Evolutionary conservation across 495 filamentous ascomycete genomes (phyloP).

Genomic region (Aspergillus sclerotioniger): DNA sequence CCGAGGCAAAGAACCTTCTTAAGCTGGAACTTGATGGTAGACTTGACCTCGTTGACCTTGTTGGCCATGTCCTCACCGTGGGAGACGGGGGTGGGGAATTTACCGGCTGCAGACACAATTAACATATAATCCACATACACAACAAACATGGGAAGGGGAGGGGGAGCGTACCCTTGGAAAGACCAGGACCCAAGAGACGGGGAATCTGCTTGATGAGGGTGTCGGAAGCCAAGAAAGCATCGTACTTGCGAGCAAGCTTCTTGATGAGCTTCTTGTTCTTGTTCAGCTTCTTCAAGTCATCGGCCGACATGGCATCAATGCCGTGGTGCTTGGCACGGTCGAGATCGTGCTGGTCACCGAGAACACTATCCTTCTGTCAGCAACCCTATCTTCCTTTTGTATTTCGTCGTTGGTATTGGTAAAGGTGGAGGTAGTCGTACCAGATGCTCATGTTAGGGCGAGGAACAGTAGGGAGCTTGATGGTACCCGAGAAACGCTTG

Average conservation of each 20-base stretch:
- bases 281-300: slow-evolving; percentile 99
- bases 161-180: slow-evolving; percentile 81
- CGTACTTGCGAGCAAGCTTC: slow-evolving; percentile 99
- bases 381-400: neutral
- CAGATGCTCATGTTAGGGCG: slow-evolving; percentile 94
- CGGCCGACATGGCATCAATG: slow-evolving; percentile 93
- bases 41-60: slow-evolving; percentile 99
- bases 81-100: slow-evolving; percentile 98
- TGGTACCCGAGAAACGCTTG: slow-evolving; percentile 99
- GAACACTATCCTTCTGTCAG: slow-evolving; percentile 56
- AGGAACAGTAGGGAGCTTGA: slow-evolving; percentile 86
- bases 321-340: slow-evolving; percentile 98
- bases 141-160: neutral
- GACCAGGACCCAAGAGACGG: slow-evolving; percentile 96
- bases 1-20: slow-evolving; percentile 99
- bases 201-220: slow-evolving; percentile 98
- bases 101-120: slow-evolving; percentile 66
- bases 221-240: slow-evolving; percentile 96
- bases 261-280: slow-evolving; percentile 99
- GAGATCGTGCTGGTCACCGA: slow-evolving; percentile 99
- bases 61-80: slow-evolving; percentile 86
- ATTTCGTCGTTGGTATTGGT: neutral
- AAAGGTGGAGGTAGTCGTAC: slow-evolving; percentile 52
- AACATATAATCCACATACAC: neutral
- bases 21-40: slow-evolving; percentile 99